Evolutionary conservation across 2,329 filamentous ascomycete genomes (phyloP).

Genomic region (Fusarium pininemorale): DNA sequence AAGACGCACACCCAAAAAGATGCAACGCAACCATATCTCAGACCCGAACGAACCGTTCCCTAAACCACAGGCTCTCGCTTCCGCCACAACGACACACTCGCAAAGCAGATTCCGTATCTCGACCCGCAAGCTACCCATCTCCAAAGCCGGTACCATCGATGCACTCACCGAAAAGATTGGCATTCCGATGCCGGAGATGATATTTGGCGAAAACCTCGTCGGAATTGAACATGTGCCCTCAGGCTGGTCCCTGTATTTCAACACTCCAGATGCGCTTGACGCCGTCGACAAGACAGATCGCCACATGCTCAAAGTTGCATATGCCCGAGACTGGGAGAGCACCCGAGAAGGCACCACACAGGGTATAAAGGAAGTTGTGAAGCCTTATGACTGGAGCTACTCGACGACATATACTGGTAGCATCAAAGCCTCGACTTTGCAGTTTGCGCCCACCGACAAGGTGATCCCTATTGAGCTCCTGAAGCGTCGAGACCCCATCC

Average conservation of each 20-base stretch:
- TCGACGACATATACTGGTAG: slow-evolving; percentile 87
- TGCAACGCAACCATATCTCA: slow-evolving; percentile 49
- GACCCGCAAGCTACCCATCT: slow-evolving; percentile 91
- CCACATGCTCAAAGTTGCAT: slow-evolving; percentile 91
- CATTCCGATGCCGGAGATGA: slow-evolving; percentile 97
- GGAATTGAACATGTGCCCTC: slow-evolving; percentile 75
- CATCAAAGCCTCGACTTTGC: slow-evolving; percentile 50
- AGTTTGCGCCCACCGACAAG: slow-evolving; percentile 46
- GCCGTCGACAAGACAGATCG: slow-evolving; percentile 92
- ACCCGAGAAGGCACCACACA: slow-evolving; percentile 78
- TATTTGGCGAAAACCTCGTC: slow-evolving; percentile 94
- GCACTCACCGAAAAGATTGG: slow-evolving; percentile 79
- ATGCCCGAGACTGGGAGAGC: slow-evolving; percentile 84
- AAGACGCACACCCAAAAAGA: slow-evolving; percentile 26
- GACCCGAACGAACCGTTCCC: slow-evolving; percentile 64
- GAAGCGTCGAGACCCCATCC: slow-evolving; percentile 88
- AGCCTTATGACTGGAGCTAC: slow-evolving; percentile 98
- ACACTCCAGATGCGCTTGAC: slow-evolving; percentile 87
- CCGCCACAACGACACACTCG: slow-evolving; percentile 64
- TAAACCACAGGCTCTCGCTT: slow-evolving; percentile 57
- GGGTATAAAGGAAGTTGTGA: slow-evolving; percentile 91
- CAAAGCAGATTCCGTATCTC: slow-evolving; percentile 78
- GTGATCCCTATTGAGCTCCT: slow-evolving; percentile 86
- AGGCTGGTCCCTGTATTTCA: slow-evolving; percentile 84
- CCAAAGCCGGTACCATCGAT: slow-evolving; percentile 90